phyloP scores from a whole-genome alignment of 768 basidiomycete species.

The Guyanaporus albipodus region DNA sequence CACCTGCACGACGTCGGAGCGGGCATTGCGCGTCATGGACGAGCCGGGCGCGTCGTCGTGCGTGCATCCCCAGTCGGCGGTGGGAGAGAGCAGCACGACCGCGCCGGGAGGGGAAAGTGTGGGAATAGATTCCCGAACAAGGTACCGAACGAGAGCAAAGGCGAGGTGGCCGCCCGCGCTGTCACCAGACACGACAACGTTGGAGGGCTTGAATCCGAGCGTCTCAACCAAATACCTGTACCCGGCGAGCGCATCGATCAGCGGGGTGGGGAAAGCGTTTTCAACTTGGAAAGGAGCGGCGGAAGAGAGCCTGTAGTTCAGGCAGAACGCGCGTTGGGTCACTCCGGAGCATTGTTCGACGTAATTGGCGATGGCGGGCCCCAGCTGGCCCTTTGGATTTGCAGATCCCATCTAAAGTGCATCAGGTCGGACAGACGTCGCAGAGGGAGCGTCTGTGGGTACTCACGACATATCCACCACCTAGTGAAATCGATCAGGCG shows the following conservation, averaged over 20 bases:
- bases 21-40: constrained; percentile 1
- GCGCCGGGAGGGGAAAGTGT: constrained; percentile 1
- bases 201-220: constrained; percentile 2
- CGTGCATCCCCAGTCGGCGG: neutral
- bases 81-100: neutral
- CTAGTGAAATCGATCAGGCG: neutral
- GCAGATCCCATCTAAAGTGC: neutral
- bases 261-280: neutral
- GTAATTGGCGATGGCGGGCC: neutral
- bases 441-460: neutral
- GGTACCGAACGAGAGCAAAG: neutral
- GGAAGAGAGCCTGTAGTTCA: constrained; percentile 4
- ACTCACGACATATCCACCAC: constrained; percentile 2
- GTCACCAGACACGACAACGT: constrained; percentile 3
- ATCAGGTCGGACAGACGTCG: neutral
- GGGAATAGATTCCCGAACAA: neutral
- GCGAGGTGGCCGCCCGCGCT: constrained; percentile 2
- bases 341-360: neutral
- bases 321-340: neutral
- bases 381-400: neutral
- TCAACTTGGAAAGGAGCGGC: neutral
- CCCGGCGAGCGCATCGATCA: constrained; percentile 5
- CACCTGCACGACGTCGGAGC: neutral
- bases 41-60: neutral
- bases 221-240: constrained; percentile 3